Evolutionary conservation across 306 rosid genomes (phyloP).

Genomic region (Vigna angularis): DNA sequence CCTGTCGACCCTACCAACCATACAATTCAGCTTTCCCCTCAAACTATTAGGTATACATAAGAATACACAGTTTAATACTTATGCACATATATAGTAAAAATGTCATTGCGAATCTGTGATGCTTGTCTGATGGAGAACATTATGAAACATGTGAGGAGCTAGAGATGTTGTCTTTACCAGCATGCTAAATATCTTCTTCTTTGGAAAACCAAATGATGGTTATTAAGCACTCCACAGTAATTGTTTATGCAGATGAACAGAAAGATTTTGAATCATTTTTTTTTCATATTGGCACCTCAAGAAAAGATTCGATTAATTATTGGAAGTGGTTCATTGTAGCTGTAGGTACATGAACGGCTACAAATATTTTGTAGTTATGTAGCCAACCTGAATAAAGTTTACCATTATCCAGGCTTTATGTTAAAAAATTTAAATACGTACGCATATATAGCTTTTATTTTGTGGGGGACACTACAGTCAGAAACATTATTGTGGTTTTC

Average conservation of each 20-base stretch:
- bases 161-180: not conserved
- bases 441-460: not conserved
- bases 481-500: conserved; percentile 38
- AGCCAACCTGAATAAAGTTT: conserved; percentile 30
- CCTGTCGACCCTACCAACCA: conserved; percentile 44
- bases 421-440: not conserved
- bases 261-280: not conserved
- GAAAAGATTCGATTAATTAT: conserved; percentile 29
- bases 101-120: conserved; percentile 21
- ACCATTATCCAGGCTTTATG: conserved; percentile 13
- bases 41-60: too few species aligned
- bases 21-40: not conserved
- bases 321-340: conserved; percentile 9
- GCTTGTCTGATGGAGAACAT: conserved; percentile 42
- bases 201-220: conserved; percentile 28
- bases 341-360: conserved; percentile 23
- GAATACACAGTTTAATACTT: too few species aligned
- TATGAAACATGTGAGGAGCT: conserved; percentile 29
- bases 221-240: conserved; percentile 16
- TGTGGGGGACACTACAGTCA: conserved; percentile 44
- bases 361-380: conserved; percentile 14
- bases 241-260: conserved; percentile 10
- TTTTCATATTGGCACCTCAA: not conserved
- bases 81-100: too few species aligned
- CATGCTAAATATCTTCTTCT: conserved; percentile 6